A percentile compares a stretch with the other conserved stretches of the same genome.
phyloP scores from a whole-genome alignment of 2,329 filamentous ascomycete genomes.

The Coniochaeta hoffmannii region DNA sequence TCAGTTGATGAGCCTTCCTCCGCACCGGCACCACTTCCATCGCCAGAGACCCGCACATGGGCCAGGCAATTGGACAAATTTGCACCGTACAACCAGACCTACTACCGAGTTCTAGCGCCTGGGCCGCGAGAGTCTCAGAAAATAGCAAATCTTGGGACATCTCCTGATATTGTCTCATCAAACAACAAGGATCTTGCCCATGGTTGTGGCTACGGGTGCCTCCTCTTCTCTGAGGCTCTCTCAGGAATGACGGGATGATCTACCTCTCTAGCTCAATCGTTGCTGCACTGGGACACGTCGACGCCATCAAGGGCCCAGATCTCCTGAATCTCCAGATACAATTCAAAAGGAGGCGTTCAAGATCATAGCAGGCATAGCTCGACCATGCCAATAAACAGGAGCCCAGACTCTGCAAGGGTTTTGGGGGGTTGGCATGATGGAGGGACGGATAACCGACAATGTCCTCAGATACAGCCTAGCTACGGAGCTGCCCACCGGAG shows the following conservation, averaged over 20 bases:
- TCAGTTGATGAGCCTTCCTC: too few relatives aligned
- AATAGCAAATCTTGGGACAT: neutral
- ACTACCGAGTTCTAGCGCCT: neutral
- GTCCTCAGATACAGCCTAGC: neutral
- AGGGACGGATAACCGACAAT: neutral
- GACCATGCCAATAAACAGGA: constrained; percentile 1
- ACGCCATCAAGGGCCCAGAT: neutral
- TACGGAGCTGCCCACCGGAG: neutral
- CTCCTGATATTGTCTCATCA: neutral
- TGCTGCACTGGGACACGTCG: neutral
- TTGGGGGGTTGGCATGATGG: neutral
- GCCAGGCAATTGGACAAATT: too few relatives aligned
- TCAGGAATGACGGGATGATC: neutral
- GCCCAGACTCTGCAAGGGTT: constrained; percentile 1
- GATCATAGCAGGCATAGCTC: neutral
- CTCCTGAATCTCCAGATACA: neutral
- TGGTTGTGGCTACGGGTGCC: neutral
- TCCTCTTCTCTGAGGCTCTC: too few relatives aligned
- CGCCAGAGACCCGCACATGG: too few relatives aligned
- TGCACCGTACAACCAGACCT: too few relatives aligned
- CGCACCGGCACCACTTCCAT: too few relatives aligned
- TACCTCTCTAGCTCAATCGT: neutral
- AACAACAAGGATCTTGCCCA: neutral
- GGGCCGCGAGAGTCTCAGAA: neutral
- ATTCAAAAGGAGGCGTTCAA: neutral